These are phyloP conservation scores for barley (Hordeum vulgare) DNA, from an alignment of 176 grass and related monocot species.

Conservation along the genomic window MorexV3_pseudomolecules_assembly NC_058518.1:383357885-383358384, in stretches of 20 bases:
- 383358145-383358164: constrained; percentile 45
- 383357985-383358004: constrained; percentile 86
- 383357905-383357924: constrained; percentile 27
- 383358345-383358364: constrained; percentile 78
- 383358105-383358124: constrained; percentile 43
- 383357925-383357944: constrained; percentile 70
- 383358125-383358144: constrained; percentile 37
- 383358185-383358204: constrained; percentile 32
- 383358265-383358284: constrained; percentile 94
- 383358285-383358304: constrained; percentile 95
- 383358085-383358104: constrained; percentile 46
- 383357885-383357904: constrained; percentile 11
- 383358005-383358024: constrained; percentile 50
- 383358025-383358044: constrained; percentile 57
- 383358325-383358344: constrained; percentile 82
- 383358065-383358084: constrained; percentile 58
- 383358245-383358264: constrained; percentile 32
- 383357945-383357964: constrained; percentile 56
- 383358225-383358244: not conserved
- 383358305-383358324: constrained; percentile 90
- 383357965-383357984: constrained; percentile 64
- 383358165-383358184: constrained; percentile 42
- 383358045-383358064: constrained; percentile 61
- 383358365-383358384: constrained; percentile 97
- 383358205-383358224: not conserved